These are phyloP conservation scores for Talaromyces pinophilus DNA, from an alignment of 2,329 filamentous ascomycete genomes.

Conservation along the genomic window DNA sequence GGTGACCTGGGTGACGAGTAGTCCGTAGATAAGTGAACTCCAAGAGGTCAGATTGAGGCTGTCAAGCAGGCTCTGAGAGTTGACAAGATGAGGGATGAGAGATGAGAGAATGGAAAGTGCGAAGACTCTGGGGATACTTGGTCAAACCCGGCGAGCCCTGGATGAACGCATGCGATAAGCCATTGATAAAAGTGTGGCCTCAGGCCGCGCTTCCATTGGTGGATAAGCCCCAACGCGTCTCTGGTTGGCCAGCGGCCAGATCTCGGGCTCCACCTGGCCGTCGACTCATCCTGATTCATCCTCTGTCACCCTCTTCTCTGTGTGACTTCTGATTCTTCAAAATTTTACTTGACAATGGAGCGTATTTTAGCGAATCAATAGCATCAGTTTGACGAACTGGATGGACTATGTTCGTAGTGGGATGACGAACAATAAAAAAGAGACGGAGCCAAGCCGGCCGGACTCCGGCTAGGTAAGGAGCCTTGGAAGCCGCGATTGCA, in stretches of 20 bases:
- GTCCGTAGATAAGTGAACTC: background rate
- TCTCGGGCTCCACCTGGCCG: background rate
- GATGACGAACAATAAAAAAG: background rate
- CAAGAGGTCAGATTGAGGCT: background rate
- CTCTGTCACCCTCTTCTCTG: background rate
- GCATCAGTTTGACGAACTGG: background rate
- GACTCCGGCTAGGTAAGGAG: background rate
- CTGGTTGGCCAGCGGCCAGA: constrained; percentile 10
- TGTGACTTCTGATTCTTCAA: background rate
- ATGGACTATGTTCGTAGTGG: background rate
- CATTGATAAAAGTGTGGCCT: constrained; percentile 14
- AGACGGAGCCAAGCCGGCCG: background rate
- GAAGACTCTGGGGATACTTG: background rate
- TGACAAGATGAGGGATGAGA: background rate
- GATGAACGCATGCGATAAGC: constrained; percentile 18
- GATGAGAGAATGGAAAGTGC: background rate
- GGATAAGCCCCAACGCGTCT: background rate
- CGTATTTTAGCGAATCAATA: background rate
- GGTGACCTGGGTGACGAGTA: background rate
- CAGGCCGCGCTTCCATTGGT: constrained; percentile 8
- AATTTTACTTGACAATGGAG: background rate
- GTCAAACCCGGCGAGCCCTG: background rate
- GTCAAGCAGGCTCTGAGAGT: background rate
- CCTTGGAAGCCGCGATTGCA: background rate
- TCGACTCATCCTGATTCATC: constrained; percentile 23